Evolutionary conservation across 495 filamentous ascomycete genomes (phyloP).

Genomic region (Penicillium mononematosum): DNA sequence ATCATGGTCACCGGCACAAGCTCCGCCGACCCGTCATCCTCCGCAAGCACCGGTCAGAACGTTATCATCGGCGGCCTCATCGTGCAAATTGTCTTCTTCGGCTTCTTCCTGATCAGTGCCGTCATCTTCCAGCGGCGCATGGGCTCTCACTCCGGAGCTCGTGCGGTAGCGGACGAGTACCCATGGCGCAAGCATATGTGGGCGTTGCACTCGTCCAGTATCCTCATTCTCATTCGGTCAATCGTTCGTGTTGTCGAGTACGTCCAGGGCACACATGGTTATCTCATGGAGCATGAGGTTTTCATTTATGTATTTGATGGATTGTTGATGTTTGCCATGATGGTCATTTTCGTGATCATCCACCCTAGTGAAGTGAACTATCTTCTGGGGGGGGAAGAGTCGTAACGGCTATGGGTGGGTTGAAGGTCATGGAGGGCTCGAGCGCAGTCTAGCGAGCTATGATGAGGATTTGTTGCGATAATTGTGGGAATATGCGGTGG

Average conservation of each 20-base stretch:
- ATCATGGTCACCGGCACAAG: constrained; percentile 25
- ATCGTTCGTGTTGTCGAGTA: constrained; percentile 65
- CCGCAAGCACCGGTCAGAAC: constrained; percentile 20
- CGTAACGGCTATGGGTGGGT: constrained; percentile 23
- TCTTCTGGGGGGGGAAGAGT: constrained; percentile 18
- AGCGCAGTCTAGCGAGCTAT: constrained; percentile 1
- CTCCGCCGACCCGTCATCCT: neutral
- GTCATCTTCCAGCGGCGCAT: constrained; percentile 42
- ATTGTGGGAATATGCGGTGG: neutral
- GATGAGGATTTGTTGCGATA: neutral
- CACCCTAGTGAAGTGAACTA: constrained; percentile 33
- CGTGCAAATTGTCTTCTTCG: constrained; percentile 54
- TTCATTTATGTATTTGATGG: constrained; percentile 64
- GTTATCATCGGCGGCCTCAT: constrained; percentile 48
- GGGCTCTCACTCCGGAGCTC: constrained; percentile 18
- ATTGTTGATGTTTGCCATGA: constrained; percentile 54
- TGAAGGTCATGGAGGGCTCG: constrained; percentile 15
- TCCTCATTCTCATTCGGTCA: constrained; percentile 59
- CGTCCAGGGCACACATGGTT: constrained; percentile 52
- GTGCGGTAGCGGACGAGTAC: constrained; percentile 16
- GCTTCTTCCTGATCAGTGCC: constrained; percentile 48
- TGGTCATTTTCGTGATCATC: constrained; percentile 48
- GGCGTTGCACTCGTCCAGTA: constrained; percentile 51
- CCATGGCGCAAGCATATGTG: constrained; percentile 54
- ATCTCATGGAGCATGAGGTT: constrained; percentile 53